phyloP scores from a whole-genome alignment of 371 early-diverging fungal species.

The Mortierella sp. region DNA sequence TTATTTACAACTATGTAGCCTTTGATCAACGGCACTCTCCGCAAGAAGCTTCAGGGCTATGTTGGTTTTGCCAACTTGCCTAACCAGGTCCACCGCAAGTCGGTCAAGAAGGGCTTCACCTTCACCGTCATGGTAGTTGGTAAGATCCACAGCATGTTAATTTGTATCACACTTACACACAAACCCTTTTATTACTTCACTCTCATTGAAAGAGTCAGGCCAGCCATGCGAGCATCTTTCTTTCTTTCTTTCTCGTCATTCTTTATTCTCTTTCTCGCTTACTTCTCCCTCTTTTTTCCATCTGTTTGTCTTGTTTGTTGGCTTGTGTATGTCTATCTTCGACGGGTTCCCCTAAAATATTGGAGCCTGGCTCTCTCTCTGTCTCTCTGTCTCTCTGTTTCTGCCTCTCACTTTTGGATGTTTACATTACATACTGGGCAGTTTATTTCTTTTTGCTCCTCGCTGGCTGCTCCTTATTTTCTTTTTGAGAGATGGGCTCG shows the following conservation, averaged over 20 bases:
- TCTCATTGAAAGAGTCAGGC: too few species aligned
- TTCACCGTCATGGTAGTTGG: conserved; percentile 98
- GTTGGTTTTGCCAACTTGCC: conserved; percentile 99
- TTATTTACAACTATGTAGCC: conserved; percentile 14
- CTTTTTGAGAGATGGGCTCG: conserved; percentile 45
- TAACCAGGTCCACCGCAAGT: conserved; percentile 98
- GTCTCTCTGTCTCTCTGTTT: conserved; percentile 8
- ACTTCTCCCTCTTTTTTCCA: conserved; percentile 1
- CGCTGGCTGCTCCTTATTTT: conserved; percentile 23
- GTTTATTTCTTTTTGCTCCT: conserved; percentile 10
- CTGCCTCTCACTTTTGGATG: neutral
- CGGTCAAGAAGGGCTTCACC: conserved; percentile 99
- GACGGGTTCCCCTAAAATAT: neutral
- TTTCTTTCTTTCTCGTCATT: neutral
- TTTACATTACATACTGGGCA: conserved; percentile 13
- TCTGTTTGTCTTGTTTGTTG: neutral
- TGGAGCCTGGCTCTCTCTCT: conserved; percentile 13
- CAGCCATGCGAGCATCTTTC: neutral
- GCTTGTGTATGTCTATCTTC: neutral
- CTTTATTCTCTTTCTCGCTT: conserved; percentile 2
- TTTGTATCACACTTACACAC: too few species aligned
- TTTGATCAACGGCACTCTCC: conserved; percentile 60
- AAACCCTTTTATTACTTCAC: too few species aligned
- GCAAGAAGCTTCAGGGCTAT: conserved; percentile 91
- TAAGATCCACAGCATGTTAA: conserved; percentile 53